Conservation (phyloP, 164 flowering plant genomes). For the Magnolia sinica region DNA sequence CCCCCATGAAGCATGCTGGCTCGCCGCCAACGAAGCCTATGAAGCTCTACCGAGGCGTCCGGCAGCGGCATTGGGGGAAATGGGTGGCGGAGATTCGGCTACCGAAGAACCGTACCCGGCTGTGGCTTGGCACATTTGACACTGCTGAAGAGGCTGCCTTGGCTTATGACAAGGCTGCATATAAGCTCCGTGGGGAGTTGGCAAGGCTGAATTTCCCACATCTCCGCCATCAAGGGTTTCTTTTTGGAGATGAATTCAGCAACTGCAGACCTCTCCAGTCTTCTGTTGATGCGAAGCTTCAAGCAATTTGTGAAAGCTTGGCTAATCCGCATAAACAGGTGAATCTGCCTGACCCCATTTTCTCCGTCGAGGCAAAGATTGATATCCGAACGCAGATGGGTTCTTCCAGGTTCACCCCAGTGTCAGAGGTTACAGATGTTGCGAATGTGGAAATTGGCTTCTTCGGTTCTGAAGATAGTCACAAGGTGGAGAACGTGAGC, state of each 20-base stretch:
- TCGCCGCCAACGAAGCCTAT: slow-evolving; percentile 42
- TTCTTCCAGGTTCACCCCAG: no score
- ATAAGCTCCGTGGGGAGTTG: slow-evolving; percentile 68
- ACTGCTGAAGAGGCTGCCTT: slow-evolving; percentile 88
- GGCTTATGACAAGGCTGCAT: slow-evolving; percentile 84
- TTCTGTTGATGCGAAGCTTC: slow-evolving; percentile 82
- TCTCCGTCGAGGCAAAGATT: slow-evolving; percentile 30
- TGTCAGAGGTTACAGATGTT: slow-evolving; percentile 18
- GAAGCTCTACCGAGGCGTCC: slow-evolving; percentile 84
- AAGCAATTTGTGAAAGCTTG: slow-evolving; percentile 66
- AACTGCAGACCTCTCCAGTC: slow-evolving; percentile 65
- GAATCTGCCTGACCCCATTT: slow-evolving; percentile 9
- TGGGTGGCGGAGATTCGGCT: slow-evolving; percentile 93
- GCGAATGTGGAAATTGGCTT: slow-evolving; percentile 13
- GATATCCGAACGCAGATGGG: not conserved
- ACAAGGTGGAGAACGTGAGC: slow-evolving; percentile 34
- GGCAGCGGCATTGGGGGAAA: slow-evolving; percentile 92
- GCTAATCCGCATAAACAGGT: slow-evolving; percentile 40
- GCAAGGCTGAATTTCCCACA: slow-evolving; percentile 83
- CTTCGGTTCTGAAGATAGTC: slow-evolving; percentile 4
- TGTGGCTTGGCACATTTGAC: slow-evolving; percentile 91
- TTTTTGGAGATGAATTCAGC: slow-evolving; percentile 39
- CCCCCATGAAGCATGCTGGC: slow-evolving; percentile 64
- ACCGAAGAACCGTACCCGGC: slow-evolving; percentile 72
- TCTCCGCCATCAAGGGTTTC: slow-evolving; percentile 49